phyloP scores from a whole-genome alignment of 495 filamentous ascomycete genomes.

The Aspergillus taichungensis region DNA sequence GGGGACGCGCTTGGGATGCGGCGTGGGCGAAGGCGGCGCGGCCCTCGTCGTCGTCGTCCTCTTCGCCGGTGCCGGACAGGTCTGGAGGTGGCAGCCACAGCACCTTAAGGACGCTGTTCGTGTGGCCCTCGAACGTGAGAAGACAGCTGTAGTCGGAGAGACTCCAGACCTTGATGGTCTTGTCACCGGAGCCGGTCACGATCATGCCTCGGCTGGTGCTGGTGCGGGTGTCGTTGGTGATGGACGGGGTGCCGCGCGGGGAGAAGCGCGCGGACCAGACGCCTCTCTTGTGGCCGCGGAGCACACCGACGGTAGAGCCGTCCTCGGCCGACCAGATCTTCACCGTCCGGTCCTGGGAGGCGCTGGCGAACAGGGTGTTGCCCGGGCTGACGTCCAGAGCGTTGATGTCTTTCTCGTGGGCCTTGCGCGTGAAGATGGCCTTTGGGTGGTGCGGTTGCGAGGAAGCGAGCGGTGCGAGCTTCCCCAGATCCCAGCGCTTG shows the following conservation, averaged over 20 bases:
- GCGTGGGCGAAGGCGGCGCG: constrained; percentile 13
- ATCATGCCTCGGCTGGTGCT: constrained; percentile 61
- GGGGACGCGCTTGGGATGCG: constrained; percentile 31
- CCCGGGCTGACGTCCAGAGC: constrained; percentile 70
- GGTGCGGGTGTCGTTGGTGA: constrained; percentile 54
- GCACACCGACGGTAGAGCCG: constrained; percentile 78
- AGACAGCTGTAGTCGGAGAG: constrained; percentile 88
- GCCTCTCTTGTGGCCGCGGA: constrained; percentile 85
- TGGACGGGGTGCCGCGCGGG: constrained; percentile 65
- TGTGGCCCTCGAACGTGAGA: constrained; percentile 90
- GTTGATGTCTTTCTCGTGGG: constrained; percentile 99
- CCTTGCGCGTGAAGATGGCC: constrained; percentile 76
- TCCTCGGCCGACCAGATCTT: constrained; percentile 91
- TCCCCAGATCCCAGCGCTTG: constrained; percentile 75
- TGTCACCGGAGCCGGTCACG: constrained; percentile 86
- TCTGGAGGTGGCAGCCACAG: constrained; percentile 70
- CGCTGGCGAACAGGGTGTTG: constrained; percentile 74
- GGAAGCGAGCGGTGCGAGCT: constrained; percentile 27
- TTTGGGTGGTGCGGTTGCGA: constrained; percentile 35
- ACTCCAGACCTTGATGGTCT: constrained; percentile 93
- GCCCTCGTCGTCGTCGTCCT: constrained; percentile 28
- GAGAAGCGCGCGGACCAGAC: constrained; percentile 93
- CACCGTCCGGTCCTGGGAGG: constrained; percentile 90
- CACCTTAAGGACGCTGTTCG: constrained; percentile 88
- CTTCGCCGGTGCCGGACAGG: constrained; percentile 20